Base-by-base conservation (phyloP, 2,329 filamentous ascomycete species). In the Claviceps monticola region DNA sequence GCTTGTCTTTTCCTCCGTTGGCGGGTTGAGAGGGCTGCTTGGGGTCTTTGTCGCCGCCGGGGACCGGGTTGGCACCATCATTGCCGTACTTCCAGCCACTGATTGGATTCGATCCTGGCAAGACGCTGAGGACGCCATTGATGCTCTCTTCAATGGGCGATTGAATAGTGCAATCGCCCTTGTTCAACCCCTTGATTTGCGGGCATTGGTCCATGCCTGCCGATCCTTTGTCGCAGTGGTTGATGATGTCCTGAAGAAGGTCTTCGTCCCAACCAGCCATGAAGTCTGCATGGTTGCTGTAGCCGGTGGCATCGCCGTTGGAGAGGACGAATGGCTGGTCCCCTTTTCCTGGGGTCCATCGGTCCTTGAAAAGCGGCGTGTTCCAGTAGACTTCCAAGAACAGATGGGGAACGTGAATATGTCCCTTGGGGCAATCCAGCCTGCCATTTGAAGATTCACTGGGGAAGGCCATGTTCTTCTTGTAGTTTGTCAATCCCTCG, bases 261-360 rank as follows among this genome's bases (percentile, higher is more conserved):
- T 70, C 64, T 55, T 77, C 72, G 57, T 88, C 79, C 86, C 86
- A 89, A 16, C 78, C 84, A 56, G 84, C 79, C 57, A 85, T 66
- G 68, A 89, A 88, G 65, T 89, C 84, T 47, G 74, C 83, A 66
- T 88, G 84, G 54, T 76, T 75, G 59, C 79, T 79, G 69, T 78
- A 87, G 52, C 84, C 85, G 11, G 84, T 86, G 19, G 74, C 70
- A 53, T 89, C 84, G 45, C 84, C 84, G 61, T 81, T 82, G 56
- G 83, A 71, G 44, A 86, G 76, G 51, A 87, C 79, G 59, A 87
- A 87, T 11, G 81, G 82, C 67, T 79, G 76, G 23, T 61, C 63
- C 59, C 75, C 78, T 54, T 74, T 70, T 57, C 74, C 70, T 46
- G 71, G 68, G n/a, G 71, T 70, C 77, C 78, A 81, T 60, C 74